A percentile compares a stretch with the other conserved stretches of the same genome.
Evolutionary conservation across 176 grass and related monocot species (phyloP).

Genomic region (Avena eriantha): DNA sequence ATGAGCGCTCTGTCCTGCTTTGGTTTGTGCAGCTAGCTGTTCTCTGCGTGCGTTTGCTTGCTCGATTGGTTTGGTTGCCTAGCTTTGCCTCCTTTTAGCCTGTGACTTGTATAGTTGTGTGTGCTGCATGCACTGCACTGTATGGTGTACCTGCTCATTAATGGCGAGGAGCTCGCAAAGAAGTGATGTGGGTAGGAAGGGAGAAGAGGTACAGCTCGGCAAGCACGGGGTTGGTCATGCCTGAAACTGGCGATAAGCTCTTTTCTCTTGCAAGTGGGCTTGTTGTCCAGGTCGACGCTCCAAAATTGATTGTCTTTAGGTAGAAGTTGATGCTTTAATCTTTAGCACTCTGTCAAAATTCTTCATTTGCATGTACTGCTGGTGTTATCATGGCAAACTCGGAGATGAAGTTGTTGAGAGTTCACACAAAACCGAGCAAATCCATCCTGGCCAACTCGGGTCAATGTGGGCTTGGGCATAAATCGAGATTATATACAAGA

Average conservation of each 20-base stretch:
- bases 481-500: background rate
- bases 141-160: constrained; percentile 14
- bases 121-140: background rate
- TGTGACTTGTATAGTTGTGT: constrained; percentile 32
- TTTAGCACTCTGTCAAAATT: background rate
- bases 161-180: constrained; percentile 32
- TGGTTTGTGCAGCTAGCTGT: background rate
- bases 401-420: background rate
- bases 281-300: background rate
- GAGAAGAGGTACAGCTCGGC: constrained; percentile 10
- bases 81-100: constrained; percentile 32
- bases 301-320: background rate
- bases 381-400: background rate
- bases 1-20: background rate
- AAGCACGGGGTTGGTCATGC: background rate
- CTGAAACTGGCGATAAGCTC: background rate
- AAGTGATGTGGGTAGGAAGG: background rate
- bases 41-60: background rate
- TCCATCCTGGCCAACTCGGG: background rate
- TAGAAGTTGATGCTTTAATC: too few relatives aligned
- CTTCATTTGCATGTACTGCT: background rate
- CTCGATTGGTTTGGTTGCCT: constrained; percentile 33
- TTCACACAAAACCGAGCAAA: constrained; percentile 10
- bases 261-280: constrained; percentile 31
- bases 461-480: background rate